Base-by-base conservation (phyloP, 805 yeast species). In the Lachancea cidri region DNA sequence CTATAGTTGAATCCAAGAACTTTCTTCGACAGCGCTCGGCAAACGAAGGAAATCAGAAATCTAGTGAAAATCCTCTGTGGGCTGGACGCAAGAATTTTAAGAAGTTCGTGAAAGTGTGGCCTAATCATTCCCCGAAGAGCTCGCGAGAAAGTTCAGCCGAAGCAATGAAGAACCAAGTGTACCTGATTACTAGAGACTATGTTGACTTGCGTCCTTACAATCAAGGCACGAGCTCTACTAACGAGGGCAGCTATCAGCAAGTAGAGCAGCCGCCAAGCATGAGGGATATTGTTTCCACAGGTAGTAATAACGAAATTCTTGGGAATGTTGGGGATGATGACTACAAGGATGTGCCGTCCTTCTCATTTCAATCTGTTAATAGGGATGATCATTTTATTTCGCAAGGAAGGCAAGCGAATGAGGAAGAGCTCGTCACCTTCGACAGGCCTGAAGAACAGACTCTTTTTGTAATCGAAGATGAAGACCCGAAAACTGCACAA, bases 41-140 rank as follows among this genome's bases (percentile, higher is more conserved):
- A 17, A 18, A 8, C 17, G 22, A 11, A 9, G 27, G 11, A 11
- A 22, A 7, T 22, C 9, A 7, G 7, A 7, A 22, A 22, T 7
- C 25, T 5, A 9, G 38, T 8, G 4, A 33, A 29, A 42, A 45
- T 29, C 42, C 46, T 1, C 49, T 47, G 14, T 60, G 68, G 65
- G 39, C 48, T 16, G 58, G 54, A 1, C 46, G 72, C 9, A 68
- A 62, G 43, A 70, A 70, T 45, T 70, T 64, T 45, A 71, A 71
- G 40, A 55, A 45, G 4, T 71, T 71, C 53, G 58, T 57, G 2
- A 68, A 68, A 38, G 48, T 46, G 18, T 43, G 58, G 41, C 59
- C 64, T 19, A 29, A 31, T n/a, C 40, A 17, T 13, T 39, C 38
- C 13, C 29, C 36, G 5, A 17, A 20, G n/a, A 15, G 25, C 13